Evolutionary conservation across 2,329 filamentous ascomycete genomes (phyloP), one percentile per base, ranked within the genome.

Genomic region (Clonostachys rosea): DNA sequence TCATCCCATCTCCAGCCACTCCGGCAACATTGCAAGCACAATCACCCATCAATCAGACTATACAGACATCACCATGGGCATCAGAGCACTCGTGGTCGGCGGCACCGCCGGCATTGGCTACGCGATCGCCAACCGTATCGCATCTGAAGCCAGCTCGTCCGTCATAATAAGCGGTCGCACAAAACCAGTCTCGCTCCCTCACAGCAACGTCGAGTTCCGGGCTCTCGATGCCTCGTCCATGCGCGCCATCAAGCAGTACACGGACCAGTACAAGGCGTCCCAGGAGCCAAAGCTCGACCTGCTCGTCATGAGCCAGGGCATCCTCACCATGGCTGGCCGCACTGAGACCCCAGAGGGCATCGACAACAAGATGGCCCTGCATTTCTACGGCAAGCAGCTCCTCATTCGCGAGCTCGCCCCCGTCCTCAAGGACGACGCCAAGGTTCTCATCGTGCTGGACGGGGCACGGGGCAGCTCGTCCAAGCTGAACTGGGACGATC

Each of bases 341-440:
- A 62, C 56, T 1, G 69, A 74, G 50, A 72, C 71, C 1, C 24
- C 63, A 2, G 73, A 76, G 50, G 70, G 68, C 1, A 64, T 75
- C 14, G 69, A 74, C 43, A 59, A 59, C 42, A 74, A 73, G 51
- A 67, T 74, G 59, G 65, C 63, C 0, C 57, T 75, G n/a, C 69
- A 73, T 47, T 74, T 70, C 50, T 75, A 75, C 48, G 65, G 70
- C 14, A 65, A 63, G 12, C 70, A 74, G 50, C 62, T 71, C 0
- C 65, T 75, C 13, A 64, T 73, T 18, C 55, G 59, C 13, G 66
- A 70, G 36, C 59, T 76, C 5, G 50, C 66, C 1, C 69, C 71
- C 0, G 53, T 58, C 0, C 52, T 73, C n/a, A 62, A 54, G 34
- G 52, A 57, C 0, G 58, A 64, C n/a, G 59, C 67, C 6, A 68